These are phyloP conservation scores for Marasmius sp. DNA, from an alignment of 1,284 basidiomycete species.

Conservation along the genomic window DNA sequence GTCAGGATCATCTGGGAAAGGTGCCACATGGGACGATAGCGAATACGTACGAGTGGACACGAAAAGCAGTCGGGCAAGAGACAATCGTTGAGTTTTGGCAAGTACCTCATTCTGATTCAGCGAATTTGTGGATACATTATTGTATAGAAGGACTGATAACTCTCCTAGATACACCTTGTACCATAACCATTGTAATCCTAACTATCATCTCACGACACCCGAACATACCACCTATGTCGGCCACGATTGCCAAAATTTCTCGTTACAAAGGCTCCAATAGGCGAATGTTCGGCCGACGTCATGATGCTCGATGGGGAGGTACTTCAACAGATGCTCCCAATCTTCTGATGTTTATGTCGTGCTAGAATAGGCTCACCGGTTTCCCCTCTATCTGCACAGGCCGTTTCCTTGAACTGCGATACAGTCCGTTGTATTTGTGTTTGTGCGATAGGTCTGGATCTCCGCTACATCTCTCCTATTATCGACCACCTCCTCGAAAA, in stretches of 20 bases:
- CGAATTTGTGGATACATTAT: neutral
- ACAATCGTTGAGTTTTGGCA: slow-evolving; percentile 8
- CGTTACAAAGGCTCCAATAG: no score
- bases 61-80: slow-evolving; percentile 52
- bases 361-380: no score
- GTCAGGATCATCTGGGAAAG: neutral
- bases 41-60: slow-evolving; percentile 88
- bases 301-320: no score
- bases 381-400: no score
- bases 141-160: neutral
- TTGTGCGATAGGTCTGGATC: no score
- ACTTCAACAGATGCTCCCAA: no score
- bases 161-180: neutral
- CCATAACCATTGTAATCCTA: neutral
- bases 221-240: neutral
- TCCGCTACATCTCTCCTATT: no score
- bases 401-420: no score
- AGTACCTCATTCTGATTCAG: neutral
- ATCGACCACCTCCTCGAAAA: no score
- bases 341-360: no score
- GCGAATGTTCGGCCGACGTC: no score
- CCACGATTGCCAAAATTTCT: neutral
- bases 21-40: slow-evolving; percentile 46
- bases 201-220: neutral
- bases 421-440: no score